Conservation (phyloP, 2,329 filamentous ascomycete species). For the Aspergillus proliferans region DNA sequence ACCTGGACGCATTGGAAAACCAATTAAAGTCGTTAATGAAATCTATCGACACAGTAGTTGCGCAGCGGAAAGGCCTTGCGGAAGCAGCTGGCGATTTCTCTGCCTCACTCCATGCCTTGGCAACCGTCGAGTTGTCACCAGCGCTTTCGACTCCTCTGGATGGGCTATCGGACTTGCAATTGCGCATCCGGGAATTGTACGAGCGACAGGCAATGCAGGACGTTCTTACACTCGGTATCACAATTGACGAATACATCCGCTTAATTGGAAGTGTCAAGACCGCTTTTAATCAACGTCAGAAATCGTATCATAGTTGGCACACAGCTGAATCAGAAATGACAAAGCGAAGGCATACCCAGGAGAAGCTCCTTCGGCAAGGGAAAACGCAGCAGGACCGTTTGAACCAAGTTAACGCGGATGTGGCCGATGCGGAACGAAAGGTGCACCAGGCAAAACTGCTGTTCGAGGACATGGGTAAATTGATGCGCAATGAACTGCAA, state of each 20-base stretch:
- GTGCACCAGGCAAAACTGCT: constrained; percentile 82
- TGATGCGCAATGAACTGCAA: constrained; percentile 88
- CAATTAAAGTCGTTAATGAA: constrained; percentile 87
- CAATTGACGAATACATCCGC: constrained; percentile 96
- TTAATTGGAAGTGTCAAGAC: constrained; percentile 92
- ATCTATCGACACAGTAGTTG: constrained; percentile 86
- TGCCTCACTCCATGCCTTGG: constrained; percentile 82
- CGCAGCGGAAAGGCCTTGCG: constrained; percentile 84
- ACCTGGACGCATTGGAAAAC: constrained; percentile 86
- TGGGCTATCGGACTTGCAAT: constrained; percentile 83
- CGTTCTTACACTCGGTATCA: constrained; percentile 90
- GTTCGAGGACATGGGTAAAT: constrained; percentile 94
- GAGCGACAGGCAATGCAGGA: constrained; percentile 96
- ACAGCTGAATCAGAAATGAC: constrained; percentile 79
- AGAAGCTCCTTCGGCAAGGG: constrained; percentile 91
- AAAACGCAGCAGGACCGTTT: constrained; percentile 93
- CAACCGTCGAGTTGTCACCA: constrained; percentile 85
- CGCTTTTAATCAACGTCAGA: constrained; percentile 86
- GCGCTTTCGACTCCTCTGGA: constrained; percentile 83
- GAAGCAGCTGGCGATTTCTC: constrained; percentile 93
- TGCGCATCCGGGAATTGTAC: constrained; percentile 91
- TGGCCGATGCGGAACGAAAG: constrained; percentile 88
- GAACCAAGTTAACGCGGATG: constrained; percentile 85
- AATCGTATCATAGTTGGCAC: constrained; percentile 93
- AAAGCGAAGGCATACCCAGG: constrained; percentile 82